Base-by-base conservation (phyloP, 2,329 filamentous ascomycete genomes). In the Bisporella sp. region DNA sequence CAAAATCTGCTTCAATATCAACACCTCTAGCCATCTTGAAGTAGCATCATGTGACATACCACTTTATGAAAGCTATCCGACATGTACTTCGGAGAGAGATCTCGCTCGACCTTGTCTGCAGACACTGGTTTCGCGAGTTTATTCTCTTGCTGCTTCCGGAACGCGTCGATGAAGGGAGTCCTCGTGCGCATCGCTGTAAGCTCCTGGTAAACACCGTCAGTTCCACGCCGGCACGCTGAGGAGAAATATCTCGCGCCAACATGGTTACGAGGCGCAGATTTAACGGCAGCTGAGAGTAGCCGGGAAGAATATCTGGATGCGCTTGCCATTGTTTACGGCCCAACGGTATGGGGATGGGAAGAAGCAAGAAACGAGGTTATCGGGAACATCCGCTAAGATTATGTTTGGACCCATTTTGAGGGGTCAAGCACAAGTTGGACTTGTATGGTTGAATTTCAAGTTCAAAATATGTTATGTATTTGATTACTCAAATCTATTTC, bases 151-250 rank as follows among this genome's bases (percentile, higher is more conserved):
- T 77, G 74, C 56, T 75, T 71, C 21, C 72, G 73, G 45, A 85
- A 69, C 1, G 84, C 84, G 57, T 86, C 79, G 40, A 87, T 76
- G 79, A 83, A 87, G 31, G 84, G 82, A n/a, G 76, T 83, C 53
- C 78, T 78, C 6, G 83, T 77, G 42, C 80, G 71, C 68, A 78
- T 77, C 13, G 75, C 74, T 45, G 78, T 79, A 47, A 83, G 68
- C 48, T 75, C 79, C 28, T 11, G 8, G 42, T 45, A 45, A 6
- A 45, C 42, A 32, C 42, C 42, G 28, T 45, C 42, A 6, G 42
- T 45, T 6, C 42, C 11, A 11, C 9, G 6, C 28, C 13, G 30
- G 12, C 21, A n/a, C 8, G 42, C 30, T 2, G 42, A 21, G 21
- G 42, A 45, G 42, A 45, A 45, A 5, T 30, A 32, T 32, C 42